These are phyloP conservation scores for Calycina herbarum DNA, from an alignment of 2,329 filamentous ascomycete genomes.

Conservation along the genomic window DNA sequence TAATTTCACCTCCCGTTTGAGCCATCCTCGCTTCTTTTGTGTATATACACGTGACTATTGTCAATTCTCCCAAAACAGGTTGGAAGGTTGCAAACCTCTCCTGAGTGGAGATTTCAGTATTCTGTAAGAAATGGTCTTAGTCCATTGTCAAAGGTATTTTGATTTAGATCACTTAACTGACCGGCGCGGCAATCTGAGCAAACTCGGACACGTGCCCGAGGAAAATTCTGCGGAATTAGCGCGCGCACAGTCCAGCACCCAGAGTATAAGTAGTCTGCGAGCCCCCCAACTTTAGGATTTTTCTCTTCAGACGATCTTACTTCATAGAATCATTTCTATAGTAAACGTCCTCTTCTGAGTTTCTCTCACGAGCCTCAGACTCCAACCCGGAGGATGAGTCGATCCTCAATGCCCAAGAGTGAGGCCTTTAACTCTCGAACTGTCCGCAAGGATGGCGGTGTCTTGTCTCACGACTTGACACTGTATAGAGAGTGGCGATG, in stretches of 20 bases:
- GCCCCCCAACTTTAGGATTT: not conserved
- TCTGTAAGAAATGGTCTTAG: too few relatives aligned
- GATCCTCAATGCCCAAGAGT: constrained; percentile 90
- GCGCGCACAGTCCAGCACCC: not conserved
- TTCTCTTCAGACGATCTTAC: not conserved
- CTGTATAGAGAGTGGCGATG: constrained; percentile 91
- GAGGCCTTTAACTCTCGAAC: constrained; percentile 65
- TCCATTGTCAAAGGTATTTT: too few relatives aligned
- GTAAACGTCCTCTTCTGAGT: constrained; percentile 90
- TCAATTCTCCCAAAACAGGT: too few relatives aligned
- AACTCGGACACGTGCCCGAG: too few relatives aligned
- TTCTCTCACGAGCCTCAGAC: constrained; percentile 91
- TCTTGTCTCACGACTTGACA: constrained; percentile 30
- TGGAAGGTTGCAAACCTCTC: too few relatives aligned
- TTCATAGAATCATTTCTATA: constrained; percentile 93
- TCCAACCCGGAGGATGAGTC: constrained; percentile 92
- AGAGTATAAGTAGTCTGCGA: not conserved
- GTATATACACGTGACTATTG: too few relatives aligned
- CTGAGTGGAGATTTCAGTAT: too few relatives aligned
- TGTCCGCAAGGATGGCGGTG: constrained; percentile 63
- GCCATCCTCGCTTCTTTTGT: too few relatives aligned
- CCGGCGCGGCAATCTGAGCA: too few relatives aligned
- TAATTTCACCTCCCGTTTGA: too few relatives aligned
- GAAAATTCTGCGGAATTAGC: not conserved
- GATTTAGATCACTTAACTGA: too few relatives aligned